Evolutionary conservation across 805 yeast species (phyloP), one percentile per base, ranked within the genome.

Genomic region (Sporopachydermia quercuum): DNA sequence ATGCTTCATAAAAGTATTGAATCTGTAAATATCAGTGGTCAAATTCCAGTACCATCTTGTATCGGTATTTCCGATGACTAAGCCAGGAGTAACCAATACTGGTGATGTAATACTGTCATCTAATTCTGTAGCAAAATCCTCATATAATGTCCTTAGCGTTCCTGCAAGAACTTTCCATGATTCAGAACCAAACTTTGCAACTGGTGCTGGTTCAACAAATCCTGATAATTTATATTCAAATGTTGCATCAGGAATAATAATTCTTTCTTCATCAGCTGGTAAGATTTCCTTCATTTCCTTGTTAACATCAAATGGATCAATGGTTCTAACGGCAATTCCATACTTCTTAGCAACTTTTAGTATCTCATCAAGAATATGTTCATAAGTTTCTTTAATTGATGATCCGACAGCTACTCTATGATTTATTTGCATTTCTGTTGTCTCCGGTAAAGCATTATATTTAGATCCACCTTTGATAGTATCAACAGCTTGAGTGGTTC

Each of bases 361-460:
- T 14, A 66, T 66, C 33, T 65, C 56, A 11, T 52, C 41, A 15
- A 54, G 41, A 41, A 70, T 58, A 39, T 60, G 62, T 16, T 63
- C 61, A 14, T 60, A 47, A 3, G 66, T 68, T 15, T 61, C 66
- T 3, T 60, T 56, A 1, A 69, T 62, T 16, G 66, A 57, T 13
- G 76, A 66, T 45, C 75, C 84, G 36, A 74, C 58, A 15, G 73
- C 68, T 41, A 81, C 64, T 51, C 93, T 65, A 50, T 78, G 79
- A 56, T 83, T 80, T 36, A 78, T 63, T 27, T 66, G 51, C 35
- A 75, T 61, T 19, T 58, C 55, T 3, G 71, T 71, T 17, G 63
- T 56, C 52, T 81, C 89, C 2, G 94, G 93, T 37, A 82, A 59
- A 1, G 91, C 86, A 51, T 82, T 82, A 17, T 77, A 66, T 57